Conservation (phyloP, 805 yeast species). For the Saccharomycopsis javanensis region DNA sequence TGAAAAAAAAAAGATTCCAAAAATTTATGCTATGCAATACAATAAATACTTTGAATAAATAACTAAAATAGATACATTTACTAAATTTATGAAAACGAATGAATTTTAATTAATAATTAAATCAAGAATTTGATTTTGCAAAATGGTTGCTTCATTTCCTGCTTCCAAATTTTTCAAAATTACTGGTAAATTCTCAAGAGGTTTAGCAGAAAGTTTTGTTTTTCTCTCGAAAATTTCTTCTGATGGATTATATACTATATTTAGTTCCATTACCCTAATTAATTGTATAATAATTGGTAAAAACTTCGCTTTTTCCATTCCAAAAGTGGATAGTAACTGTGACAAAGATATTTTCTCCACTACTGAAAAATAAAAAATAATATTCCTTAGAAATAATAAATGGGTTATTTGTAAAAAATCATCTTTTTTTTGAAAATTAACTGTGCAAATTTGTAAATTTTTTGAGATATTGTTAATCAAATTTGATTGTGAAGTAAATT, state of each 20-base stretch:
- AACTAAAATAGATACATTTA: neutral
- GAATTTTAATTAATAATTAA: neutral
- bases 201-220: slow-evolving; percentile 14
- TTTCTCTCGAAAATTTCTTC: slow-evolving; percentile 6
- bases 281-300: slow-evolving; percentile 21
- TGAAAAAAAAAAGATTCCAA: too few relatives aligned
- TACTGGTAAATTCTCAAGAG: slow-evolving; percentile 4
- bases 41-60: neutral
- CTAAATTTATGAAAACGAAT: neutral
- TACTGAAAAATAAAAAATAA: slow-evolving; percentile 28
- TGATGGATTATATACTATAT: slow-evolving; percentile 22
- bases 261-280: slow-evolving; percentile 22
- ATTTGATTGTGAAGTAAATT: slow-evolving; percentile 18
- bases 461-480: slow-evolving; percentile 20
- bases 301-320: slow-evolving; percentile 16
- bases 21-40: too few relatives aligned
- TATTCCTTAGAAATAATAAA: slow-evolving; percentile 23
- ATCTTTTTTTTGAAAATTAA: slow-evolving; percentile 16
- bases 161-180: slow-evolving; percentile 11
- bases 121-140: slow-evolving; percentile 3
- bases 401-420: neutral
- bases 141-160: neutral
- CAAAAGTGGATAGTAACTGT: slow-evolving; percentile 22
- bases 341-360: slow-evolving; percentile 21
- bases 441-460: slow-evolving; percentile 13